Evolutionary conservation across 129 eudicot genomes (phyloP).

Genomic region (Artemisia tridentata): DNA sequence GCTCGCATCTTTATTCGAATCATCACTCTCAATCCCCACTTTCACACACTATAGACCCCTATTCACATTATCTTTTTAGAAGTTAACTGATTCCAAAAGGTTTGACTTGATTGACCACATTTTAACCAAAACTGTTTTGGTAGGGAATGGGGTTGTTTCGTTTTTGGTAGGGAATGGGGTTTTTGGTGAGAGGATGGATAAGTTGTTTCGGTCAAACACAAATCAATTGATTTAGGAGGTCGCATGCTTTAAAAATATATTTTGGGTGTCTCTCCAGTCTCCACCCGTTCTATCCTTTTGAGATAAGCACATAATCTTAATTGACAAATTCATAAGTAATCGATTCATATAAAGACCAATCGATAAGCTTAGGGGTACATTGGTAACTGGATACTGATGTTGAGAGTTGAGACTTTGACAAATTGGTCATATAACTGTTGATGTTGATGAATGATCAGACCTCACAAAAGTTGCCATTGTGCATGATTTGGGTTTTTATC

Average conservation of each 20-base stretch:
- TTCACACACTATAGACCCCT: constrained; percentile 45
- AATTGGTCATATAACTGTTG: constrained; percentile 11
- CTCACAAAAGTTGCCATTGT: background rate
- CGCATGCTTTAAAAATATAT: background rate
- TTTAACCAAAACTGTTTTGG: constrained; percentile 19
- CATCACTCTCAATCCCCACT: constrained; percentile 36
- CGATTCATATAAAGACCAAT: too few species aligned
- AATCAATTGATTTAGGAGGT: background rate
- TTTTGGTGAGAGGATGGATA: constrained; percentile 31
- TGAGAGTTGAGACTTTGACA: constrained; percentile 6
- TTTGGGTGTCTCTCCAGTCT: background rate
- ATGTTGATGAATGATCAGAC: background rate
- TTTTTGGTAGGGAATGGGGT: constrained; percentile 38
- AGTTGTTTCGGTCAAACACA: too few species aligned
- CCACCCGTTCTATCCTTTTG: background rate
- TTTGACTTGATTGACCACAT: constrained; percentile 42
- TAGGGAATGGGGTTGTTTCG: constrained; percentile 37
- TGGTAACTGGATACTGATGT: constrained; percentile 20
- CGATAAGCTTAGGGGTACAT: too few species aligned
- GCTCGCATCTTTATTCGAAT: too few species aligned
- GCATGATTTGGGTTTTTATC: too few species aligned
- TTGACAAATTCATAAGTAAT: background rate
- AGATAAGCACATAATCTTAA: background rate
- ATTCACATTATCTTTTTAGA: constrained; percentile 38
- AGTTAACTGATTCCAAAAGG: constrained; percentile 39